Conservation (phyloP, 345 rosid species). For the Salix suchowensis region DNA sequence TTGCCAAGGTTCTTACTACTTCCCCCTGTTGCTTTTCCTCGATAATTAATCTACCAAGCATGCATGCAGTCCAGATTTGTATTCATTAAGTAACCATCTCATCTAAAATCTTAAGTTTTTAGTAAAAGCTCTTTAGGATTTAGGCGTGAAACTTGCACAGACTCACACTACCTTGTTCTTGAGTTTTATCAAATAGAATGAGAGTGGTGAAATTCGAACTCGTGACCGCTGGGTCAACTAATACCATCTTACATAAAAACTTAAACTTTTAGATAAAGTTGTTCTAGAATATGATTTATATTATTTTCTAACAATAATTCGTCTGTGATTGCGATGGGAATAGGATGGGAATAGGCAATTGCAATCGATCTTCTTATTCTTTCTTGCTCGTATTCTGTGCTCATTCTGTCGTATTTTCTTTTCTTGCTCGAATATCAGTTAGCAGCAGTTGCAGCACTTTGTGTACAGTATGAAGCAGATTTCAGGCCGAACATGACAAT, state of each 20-base stretch:
- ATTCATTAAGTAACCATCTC: too few species aligned
- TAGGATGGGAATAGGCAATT: not conserved
- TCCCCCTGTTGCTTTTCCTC: not conserved
- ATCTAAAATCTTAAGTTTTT: too few species aligned
- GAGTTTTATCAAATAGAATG: too few species aligned
- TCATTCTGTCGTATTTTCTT: not conserved
- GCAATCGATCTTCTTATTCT: too few species aligned
- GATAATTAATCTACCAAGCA: not conserved
- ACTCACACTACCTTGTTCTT: too few species aligned
- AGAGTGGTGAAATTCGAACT: too few species aligned
- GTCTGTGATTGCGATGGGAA: not conserved
- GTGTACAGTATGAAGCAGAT: conserved; percentile 97
- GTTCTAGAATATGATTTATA: too few species aligned
- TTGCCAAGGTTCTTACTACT: conserved; percentile 67
- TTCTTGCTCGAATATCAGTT: conserved; percentile 38
- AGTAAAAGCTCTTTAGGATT: too few species aligned
- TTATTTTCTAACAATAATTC: too few species aligned
- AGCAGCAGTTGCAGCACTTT: conserved; percentile 97
- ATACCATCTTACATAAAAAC: too few species aligned
- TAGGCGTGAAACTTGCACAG: too few species aligned
- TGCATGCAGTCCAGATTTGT: not conserved
- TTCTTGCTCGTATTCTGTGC: not conserved
- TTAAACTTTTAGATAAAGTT: fast-evolving
- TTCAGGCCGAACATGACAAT: conserved; percentile 98
- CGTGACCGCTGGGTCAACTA: too few species aligned